Evolutionary conservation across 768 basidiomycete genomes (phyloP).

Genomic region (Panellus pusillus): DNA sequence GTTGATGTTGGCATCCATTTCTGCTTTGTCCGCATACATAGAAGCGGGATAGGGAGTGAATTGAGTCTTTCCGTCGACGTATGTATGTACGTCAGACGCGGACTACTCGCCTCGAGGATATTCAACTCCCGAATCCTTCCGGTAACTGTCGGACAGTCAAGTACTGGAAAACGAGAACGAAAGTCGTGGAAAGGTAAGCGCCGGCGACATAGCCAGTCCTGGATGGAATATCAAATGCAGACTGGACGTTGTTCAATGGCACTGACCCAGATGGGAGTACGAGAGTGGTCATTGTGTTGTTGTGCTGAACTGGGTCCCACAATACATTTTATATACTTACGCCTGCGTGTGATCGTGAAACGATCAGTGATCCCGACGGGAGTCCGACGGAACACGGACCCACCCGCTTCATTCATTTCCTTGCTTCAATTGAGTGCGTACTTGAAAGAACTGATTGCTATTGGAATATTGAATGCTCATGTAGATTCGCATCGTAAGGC

Average conservation of each 20-base stretch:
- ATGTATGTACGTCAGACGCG: background rate
- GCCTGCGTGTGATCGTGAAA: no score
- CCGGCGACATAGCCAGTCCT: constrained; percentile 61
- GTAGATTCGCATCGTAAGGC: no score
- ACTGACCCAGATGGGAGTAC: constrained; percentile 1
- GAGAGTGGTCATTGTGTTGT: background rate
- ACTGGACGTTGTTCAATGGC: background rate
- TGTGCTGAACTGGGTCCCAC: no score
- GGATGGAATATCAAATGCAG: background rate
- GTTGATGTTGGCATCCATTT: constrained; percentile 36
- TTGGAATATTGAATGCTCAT: no score
- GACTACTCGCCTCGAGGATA: constrained; percentile 64
- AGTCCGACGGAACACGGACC: no score
- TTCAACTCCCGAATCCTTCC: constrained; percentile 52
- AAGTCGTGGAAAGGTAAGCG: constrained; percentile 52
- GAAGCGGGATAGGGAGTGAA: constrained; percentile 45
- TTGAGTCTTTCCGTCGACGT: background rate
- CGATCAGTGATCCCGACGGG: no score
- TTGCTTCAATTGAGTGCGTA: no score
- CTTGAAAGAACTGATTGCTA: no score
- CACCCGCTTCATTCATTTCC: no score
- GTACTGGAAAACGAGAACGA: constrained; percentile 52
- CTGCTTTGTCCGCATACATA: constrained; percentile 48
- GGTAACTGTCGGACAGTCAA: constrained; percentile 38
- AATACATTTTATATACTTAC: no score